Evolutionary conservation across 169 alveolate species (phyloP), one percentile per base, ranked within the genome.

Genomic region (Neospora caninum): DNA sequence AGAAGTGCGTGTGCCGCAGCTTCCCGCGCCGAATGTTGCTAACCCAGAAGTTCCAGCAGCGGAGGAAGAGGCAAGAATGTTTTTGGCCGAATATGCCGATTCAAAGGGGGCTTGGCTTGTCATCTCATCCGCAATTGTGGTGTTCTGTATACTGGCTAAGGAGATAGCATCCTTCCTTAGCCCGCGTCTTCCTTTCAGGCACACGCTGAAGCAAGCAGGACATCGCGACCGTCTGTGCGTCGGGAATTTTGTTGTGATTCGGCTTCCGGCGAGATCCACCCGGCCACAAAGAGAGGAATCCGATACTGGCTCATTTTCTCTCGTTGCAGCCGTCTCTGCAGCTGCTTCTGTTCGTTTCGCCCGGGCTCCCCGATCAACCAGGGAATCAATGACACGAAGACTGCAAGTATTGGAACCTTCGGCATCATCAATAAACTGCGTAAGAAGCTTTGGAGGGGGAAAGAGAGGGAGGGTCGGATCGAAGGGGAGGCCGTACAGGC

Each of bases 381-480:
- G 73, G 73, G 73, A 64, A 64, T 22, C n/a, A 27, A 16, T 64
- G 34, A 27, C 4, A 27, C 7, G 20, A 4, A 64, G 25, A 4
- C 1, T 64, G n/a, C 20, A 29, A 10, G 73, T 27, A 64, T 64
- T 29, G 0, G n/a, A 16, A 16, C 42, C n/a, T 78, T 78, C 86
- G 27, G 86, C 86, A 36, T 78, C 49, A 38, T 20, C 45, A 10
- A 78, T 16, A 25, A 78, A n/a, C 39, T 25, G 86, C 86, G 86
- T 29, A 78, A 78, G n/a, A 20, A 25, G 27, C 86, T 78, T 78
- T 1, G 86, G 86, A 36, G 86, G 86, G 29, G 86, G 86, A n/a
- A 78, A 78, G 45, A 78, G 86, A 38, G 86, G 86, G 39, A 78
- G 86, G n/a, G 13, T n/a, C 4, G 49, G 86, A 22, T 78, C 86